phyloP scores from a whole-genome alignment of 345 rosid genomes.

The Mangifera indica region DNA sequence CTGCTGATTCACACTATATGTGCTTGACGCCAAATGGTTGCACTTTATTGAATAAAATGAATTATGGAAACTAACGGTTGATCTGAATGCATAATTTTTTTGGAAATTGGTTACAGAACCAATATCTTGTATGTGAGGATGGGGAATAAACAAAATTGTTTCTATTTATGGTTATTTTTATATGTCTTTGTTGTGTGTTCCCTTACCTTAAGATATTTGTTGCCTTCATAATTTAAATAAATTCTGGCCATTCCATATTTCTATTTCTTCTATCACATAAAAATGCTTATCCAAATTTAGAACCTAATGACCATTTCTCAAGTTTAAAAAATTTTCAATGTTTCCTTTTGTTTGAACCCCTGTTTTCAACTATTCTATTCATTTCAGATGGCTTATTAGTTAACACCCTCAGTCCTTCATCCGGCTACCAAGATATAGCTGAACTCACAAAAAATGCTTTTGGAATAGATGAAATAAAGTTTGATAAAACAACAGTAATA shows the following conservation, averaged over 20 bases:
- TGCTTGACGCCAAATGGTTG: not conserved
- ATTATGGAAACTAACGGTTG: not conserved
- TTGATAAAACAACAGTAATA: slow-evolving; percentile 31
- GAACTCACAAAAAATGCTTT: slow-evolving; percentile 47
- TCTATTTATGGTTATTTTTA: not conserved
- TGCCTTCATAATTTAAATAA: not conserved
- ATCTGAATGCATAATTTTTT: not conserved
- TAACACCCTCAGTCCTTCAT: slow-evolving; percentile 48
- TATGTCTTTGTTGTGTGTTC: not conserved
- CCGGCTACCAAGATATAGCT: slow-evolving; percentile 38
- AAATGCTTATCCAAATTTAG: not conserved
- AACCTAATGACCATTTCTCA: not conserved
- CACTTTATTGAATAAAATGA: not conserved
- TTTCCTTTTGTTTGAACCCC: not conserved
- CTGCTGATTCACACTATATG: not conserved
- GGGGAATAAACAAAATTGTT: not conserved
- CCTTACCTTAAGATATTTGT: not conserved
- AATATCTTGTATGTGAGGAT: not conserved
- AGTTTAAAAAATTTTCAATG: not conserved
- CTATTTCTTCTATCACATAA: not conserved
- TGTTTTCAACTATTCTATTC: slow-evolving; percentile 16
- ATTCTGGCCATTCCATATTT: not conserved
- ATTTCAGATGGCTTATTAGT: slow-evolving; percentile 39
- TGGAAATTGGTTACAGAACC: not conserved
- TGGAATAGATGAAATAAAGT: slow-evolving; percentile 40